Base-by-base conservation (phyloP, 2,329 filamentous ascomycete species). In the Cladophialophora psammophila region DNA sequence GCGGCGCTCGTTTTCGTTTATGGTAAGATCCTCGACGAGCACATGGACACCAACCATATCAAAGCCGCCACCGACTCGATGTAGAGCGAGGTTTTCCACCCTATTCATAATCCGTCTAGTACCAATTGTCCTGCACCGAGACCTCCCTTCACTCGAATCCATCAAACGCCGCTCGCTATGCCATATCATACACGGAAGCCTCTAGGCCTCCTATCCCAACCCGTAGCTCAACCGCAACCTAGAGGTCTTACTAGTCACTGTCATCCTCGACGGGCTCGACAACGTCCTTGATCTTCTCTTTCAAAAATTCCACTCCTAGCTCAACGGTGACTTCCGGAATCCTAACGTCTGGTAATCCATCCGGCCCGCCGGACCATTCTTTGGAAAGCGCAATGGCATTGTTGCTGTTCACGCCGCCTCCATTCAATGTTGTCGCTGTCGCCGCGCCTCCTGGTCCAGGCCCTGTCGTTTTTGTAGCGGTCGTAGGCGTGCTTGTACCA, bases 281-380 rank as follows among this genome's bases (percentile, higher is more conserved):
- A 31, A 86, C 80, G 69, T 81, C 80, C 64, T 84, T 79, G 71
- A 88, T 73, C 69, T 85, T 83, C 64, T 80, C 82, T 73, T 82
- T 82, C 45, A 88, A 77, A 18, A 82, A 81, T 65, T 79, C 81
- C 7, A 84, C 80, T 0, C 84, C 85, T 64, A 83, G 81, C 35
- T 80, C 78, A 32, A 87, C 80, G 5, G 84, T 83, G 3, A 74
- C 75, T 18, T 81, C 75, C 0, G 85, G 85, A 18, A 87, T 80
- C 38, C 78, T 78, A 35, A 87, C 81, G 63, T 84, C 79, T 20
- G 72, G 72, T n/a, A 73, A 54, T 5, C 72, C 72, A 59, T 80
- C 76, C 13, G 77, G 76, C 55, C 77, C 75, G 57, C 80, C 75
- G 64, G 76, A 78, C 59, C 71, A 73, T n/a, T 76, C 77, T 36